Evolutionary conservation across 1,284 basidiomycete species (phyloP).

Genomic region (Bjerkandera adusta): DNA sequence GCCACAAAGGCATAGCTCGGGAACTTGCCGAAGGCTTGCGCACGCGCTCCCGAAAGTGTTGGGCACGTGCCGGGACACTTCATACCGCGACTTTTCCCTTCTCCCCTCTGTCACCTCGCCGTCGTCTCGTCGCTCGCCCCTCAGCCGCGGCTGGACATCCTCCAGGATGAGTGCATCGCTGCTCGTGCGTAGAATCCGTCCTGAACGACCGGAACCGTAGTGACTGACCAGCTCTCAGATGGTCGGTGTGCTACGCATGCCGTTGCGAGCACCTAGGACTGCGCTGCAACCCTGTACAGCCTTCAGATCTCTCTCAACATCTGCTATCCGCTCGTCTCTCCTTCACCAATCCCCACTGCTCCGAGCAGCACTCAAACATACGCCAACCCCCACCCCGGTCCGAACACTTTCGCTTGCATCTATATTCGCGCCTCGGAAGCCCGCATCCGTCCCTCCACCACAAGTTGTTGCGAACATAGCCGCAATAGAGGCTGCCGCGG

Average conservation of each 20-base stretch:
- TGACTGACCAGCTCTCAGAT: conserved; percentile 22
- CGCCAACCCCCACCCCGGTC: conserved; percentile 10
- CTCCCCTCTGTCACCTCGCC: not conserved
- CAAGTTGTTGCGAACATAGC: conserved; percentile 66
- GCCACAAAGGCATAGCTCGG: conserved; percentile 5
- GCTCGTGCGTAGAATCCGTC: conserved; percentile 1
- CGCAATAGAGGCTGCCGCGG: conserved; percentile 71
- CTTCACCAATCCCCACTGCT: conserved; percentile 5
- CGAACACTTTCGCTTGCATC: conserved; percentile 46
- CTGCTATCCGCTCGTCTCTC: conserved; percentile 10
- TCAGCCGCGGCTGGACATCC: conserved; percentile 11
- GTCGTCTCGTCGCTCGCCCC: not conserved
- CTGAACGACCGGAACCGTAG: not conserved
- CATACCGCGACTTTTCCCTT: conserved; percentile 7
- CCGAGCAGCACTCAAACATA: not conserved
- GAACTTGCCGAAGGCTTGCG: conserved; percentile 7
- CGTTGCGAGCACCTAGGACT: conserved; percentile 22
- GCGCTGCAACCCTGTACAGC: conserved; percentile 23
- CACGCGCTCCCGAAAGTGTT: not conserved
- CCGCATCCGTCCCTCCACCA: conserved; percentile 55
- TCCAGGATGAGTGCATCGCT: conserved; percentile 13
- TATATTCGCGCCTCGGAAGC: conserved; percentile 48
- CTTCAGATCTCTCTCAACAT: conserved; percentile 28
- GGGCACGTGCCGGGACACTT: conserved; percentile 10
- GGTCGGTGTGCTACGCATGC: conserved; percentile 31